Percentiles rank a stretch among this genome's conserved stretches.
phyloP scores from a whole-genome alignment of 2,329 filamentous ascomycete species.

The Fusarium chuoi region DNA sequence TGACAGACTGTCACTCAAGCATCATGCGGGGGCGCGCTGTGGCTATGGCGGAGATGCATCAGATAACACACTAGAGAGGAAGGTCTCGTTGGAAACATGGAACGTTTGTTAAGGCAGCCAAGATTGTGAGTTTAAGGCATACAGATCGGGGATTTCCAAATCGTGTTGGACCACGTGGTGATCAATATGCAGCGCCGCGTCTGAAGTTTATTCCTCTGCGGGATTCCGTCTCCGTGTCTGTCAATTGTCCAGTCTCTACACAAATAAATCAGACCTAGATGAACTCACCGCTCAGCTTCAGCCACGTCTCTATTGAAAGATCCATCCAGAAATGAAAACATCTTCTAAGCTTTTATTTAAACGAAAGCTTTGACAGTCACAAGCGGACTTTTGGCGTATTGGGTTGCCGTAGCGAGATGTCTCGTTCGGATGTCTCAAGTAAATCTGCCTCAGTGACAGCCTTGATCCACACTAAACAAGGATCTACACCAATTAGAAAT shows the following conservation, averaged over 20 bases:
- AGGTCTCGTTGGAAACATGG: background rate
- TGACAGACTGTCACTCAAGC: background rate
- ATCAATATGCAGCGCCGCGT: background rate
- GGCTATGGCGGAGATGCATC: conserved; percentile 6
- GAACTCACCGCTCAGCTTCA: background rate
- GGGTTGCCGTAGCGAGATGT: background rate
- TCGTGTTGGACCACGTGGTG: background rate
- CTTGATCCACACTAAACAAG: background rate
- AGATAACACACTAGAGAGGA: background rate
- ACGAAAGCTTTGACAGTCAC: background rate
- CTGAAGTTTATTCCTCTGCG: background rate
- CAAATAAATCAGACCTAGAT: background rate
- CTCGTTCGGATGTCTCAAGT: background rate
- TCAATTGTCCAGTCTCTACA: background rate
- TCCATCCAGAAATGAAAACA: background rate
- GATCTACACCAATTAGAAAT: background rate
- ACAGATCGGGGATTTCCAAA: conserved; percentile 8
- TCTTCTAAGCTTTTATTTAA: background rate
- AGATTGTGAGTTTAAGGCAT: background rate
- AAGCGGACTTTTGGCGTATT: conserved; percentile 5
- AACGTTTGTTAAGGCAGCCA: background rate
- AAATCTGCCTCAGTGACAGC: conserved; percentile 31
- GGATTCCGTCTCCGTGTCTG: background rate
- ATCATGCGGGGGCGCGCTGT: background rate
- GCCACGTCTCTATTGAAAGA: background rate